phyloP scores from a whole-genome alignment of 192 early-diverging fungal species.

The Pilobolus umbonatus region DNA sequence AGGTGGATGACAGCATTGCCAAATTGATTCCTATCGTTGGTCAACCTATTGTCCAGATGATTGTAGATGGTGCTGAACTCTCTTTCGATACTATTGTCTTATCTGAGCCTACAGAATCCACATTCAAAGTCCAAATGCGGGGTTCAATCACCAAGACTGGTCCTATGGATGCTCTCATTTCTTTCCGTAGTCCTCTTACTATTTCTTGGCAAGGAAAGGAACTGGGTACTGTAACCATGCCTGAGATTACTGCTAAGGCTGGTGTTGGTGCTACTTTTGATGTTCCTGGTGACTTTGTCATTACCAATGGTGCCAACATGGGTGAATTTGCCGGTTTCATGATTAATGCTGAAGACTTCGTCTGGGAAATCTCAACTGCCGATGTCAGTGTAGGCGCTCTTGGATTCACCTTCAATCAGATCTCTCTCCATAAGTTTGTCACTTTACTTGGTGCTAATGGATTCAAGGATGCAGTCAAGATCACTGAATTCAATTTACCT shows the following conservation, averaged over 20 bases:
- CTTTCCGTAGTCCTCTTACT: slow-evolving; percentile 38
- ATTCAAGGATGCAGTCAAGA: slow-evolving; percentile 37
- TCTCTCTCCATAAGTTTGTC: slow-evolving; percentile 47
- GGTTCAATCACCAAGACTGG: slow-evolving; percentile 46
- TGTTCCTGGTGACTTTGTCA: slow-evolving; percentile 33
- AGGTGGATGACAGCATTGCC: slow-evolving; percentile 43
- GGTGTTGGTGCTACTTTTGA: slow-evolving; percentile 46
- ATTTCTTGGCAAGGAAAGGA: slow-evolving; percentile 35
- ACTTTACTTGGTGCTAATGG: slow-evolving; percentile 41
- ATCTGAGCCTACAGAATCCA: slow-evolving; percentile 34
- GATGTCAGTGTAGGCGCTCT: slow-evolving; percentile 50
- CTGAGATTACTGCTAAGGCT: slow-evolving; percentile 35
- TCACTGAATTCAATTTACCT: slow-evolving; percentile 46
- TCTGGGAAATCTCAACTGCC: slow-evolving; percentile 43
- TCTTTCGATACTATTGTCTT: slow-evolving; percentile 34
- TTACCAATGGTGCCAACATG: slow-evolving; percentile 40
- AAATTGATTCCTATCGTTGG: slow-evolving; percentile 49
- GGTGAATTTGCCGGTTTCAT: slow-evolving; percentile 42
- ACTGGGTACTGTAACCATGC: slow-evolving; percentile 45
- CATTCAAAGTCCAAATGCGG: slow-evolving; percentile 37
- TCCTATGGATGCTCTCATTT: slow-evolving; percentile 43
- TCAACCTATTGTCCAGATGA: slow-evolving; percentile 49
- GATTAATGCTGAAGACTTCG: slow-evolving; percentile 43
- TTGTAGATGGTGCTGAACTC: slow-evolving; percentile 39
- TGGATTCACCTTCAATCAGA: slow-evolving; percentile 41